Percentiles rank a stretch among this genome's conserved stretches.
Conservation (phyloP, 768 basidiomycete species). For the Inosperma sp. region DNA sequence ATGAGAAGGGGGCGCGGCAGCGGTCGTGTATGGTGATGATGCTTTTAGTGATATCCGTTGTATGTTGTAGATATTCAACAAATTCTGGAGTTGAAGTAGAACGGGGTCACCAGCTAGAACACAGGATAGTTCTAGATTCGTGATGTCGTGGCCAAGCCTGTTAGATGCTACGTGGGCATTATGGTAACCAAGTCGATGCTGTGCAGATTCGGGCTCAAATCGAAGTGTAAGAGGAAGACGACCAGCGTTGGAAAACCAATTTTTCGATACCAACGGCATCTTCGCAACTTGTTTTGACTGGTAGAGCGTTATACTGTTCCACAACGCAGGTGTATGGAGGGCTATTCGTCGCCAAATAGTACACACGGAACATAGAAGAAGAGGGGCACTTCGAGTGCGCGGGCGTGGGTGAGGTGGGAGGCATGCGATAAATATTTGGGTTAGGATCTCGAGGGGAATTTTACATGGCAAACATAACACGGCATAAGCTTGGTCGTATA, state of each 20-base stretch:
- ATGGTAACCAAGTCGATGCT: background rate
- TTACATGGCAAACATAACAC: background rate
- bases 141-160: no score
- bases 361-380: constrained; percentile 9
- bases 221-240: constrained; percentile 1
- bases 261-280: background rate
- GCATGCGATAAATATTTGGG: constrained; percentile 5
- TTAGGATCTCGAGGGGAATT: constrained; percentile 3
- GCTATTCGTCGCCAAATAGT: constrained; percentile 8
- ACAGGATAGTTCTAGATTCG: background rate
- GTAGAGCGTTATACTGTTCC: constrained; percentile 1
- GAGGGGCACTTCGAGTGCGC: background rate
- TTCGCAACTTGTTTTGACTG: background rate
- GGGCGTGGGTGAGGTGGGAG: background rate
- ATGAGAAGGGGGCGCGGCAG: background rate
- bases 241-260: constrained; percentile 3
- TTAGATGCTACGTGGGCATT: background rate
- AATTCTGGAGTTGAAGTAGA: background rate
- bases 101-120: background rate
- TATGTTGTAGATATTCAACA: background rate
- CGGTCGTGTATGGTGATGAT: background rate
- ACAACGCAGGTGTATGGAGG: constrained; percentile 4
- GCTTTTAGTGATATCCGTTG: background rate
- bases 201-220: background rate
- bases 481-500: background rate